These are phyloP conservation scores for Candida khao-thaluensis DNA, from an alignment of 805 yeast species.

Conservation along the genomic window DNA sequence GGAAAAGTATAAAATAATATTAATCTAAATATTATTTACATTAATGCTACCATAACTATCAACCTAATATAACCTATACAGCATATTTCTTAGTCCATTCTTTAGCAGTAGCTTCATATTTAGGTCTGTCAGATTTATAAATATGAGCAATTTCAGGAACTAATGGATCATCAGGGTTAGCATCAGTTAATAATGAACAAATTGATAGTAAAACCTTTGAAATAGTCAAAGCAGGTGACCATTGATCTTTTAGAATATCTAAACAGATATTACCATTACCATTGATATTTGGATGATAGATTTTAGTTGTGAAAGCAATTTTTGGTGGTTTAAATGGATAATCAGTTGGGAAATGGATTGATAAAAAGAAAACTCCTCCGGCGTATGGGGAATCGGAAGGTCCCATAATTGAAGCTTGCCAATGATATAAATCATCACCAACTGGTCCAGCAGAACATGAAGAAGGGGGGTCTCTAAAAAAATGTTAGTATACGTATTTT, in stretches of 20 bases:
- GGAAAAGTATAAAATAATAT: not conserved
- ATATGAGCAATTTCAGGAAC: constrained; percentile 98
- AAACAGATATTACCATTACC: constrained; percentile 94
- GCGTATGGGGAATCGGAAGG: constrained; percentile 90
- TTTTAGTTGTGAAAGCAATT: constrained; percentile 82
- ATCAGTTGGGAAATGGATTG: constrained; percentile 98
- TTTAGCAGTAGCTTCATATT: constrained; percentile 94
- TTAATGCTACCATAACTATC: constrained; percentile 8
- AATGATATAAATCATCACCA: constrained; percentile 95
- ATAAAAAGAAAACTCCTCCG: constrained; percentile 93
- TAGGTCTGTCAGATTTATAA: constrained; percentile 89
- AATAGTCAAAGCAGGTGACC: constrained; percentile 98
- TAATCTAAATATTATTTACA: constrained; percentile 8
- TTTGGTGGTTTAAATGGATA: constrained; percentile 99
- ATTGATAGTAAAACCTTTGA: constrained; percentile 93
- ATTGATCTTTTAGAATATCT: constrained; percentile 94
- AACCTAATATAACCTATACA: constrained; percentile 34
- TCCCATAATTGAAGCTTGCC: constrained; percentile 99
- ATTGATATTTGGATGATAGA: constrained; percentile 96
- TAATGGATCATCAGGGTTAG: constrained; percentile 98
- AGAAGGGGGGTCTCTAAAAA: constrained; percentile 89
- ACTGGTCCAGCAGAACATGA: constrained; percentile 99
- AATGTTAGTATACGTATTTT: constrained; percentile 15
- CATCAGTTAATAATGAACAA: constrained; percentile 94
- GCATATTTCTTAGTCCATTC: constrained; percentile 99